These are phyloP conservation scores for Backusella liffmaniae DNA, from an alignment of 192 early-diverging fungal species.

Conservation along the genomic window DNA sequence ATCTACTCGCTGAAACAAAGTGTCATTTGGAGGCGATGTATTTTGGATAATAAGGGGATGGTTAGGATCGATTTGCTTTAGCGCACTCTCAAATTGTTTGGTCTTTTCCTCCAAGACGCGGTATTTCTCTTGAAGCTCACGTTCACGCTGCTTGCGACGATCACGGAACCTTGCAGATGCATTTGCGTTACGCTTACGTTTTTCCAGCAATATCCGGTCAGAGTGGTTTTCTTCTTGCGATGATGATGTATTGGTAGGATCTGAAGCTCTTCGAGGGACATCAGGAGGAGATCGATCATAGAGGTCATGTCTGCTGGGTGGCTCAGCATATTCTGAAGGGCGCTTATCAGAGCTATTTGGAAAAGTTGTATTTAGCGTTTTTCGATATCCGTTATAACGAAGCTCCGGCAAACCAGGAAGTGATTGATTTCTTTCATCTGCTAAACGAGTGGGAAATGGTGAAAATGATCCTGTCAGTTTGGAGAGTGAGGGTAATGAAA, in stretches of 20 bases:
- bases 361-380: neutral
- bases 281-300: neutral
- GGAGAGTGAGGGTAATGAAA: constrained; percentile 7
- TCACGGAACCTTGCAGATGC: constrained; percentile 65
- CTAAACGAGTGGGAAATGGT: neutral
- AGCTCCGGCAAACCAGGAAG: neutral
- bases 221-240: constrained; percentile 19
- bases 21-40: neutral
- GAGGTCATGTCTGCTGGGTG: neutral
- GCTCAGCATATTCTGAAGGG: neutral
- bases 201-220: constrained; percentile 55
- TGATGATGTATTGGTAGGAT: neutral
- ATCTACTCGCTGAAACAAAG: constrained; percentile 24
- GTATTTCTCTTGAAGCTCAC: constrained; percentile 55
- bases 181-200: constrained; percentile 60
- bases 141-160: constrained; percentile 62
- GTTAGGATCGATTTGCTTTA: constrained; percentile 14
- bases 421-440: neutral
- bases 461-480: neutral
- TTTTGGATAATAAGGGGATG: neutral
- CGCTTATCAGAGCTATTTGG: neutral
- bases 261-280: neutral
- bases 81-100: constrained; percentile 32
- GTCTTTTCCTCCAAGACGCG: constrained; percentile 43
- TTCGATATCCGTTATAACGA: neutral